These are phyloP conservation scores for Serendipita sp. DNA, from an alignment of 768 basidiomycete genomes.

Conservation along the genomic window DNA sequence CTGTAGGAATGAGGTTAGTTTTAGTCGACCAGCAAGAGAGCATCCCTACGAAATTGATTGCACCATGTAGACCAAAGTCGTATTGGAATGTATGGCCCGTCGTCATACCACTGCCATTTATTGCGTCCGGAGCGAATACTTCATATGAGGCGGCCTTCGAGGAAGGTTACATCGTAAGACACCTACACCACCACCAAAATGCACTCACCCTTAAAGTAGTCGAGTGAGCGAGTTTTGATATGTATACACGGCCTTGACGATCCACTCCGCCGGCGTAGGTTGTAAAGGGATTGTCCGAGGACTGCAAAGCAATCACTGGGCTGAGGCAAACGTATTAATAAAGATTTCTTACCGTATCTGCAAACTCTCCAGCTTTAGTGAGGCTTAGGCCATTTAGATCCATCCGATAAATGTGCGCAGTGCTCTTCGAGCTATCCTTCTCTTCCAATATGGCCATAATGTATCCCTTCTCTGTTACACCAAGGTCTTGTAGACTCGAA, in stretches of 20 bases:
- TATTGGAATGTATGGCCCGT: conserved; percentile 47
- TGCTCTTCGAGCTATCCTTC: conserved; percentile 24
- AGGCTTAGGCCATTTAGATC: conserved; percentile 25
- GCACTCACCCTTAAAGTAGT: conserved; percentile 32
- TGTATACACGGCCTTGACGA: conserved; percentile 32
- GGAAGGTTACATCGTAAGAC: neutral
- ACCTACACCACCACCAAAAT: neutral
- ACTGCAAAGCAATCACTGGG: conserved; percentile 11
- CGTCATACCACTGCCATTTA: conserved; percentile 29
- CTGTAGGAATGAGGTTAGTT: conserved; percentile 18
- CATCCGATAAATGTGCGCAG: conserved; percentile 39
- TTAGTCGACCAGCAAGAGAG: neutral
- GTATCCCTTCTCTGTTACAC: conserved; percentile 36
- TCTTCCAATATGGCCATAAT: conserved; percentile 36
- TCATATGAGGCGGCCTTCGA: conserved; percentile 39
- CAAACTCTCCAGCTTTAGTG: conserved; percentile 37
- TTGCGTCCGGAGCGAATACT: conserved; percentile 33
- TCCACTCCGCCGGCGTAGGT: conserved; percentile 43
- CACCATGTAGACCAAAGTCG: conserved; percentile 47
- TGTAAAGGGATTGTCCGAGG: conserved; percentile 28
- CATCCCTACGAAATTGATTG: conserved; percentile 43
- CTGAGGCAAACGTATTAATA: conserved; percentile 7
- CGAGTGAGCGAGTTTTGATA: conserved; percentile 57
- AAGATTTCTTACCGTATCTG: conserved; percentile 30
- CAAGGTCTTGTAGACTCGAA: conserved; percentile 42